Conservation (phyloP, 2,329 filamentous ascomycete genomes). For the Didymella pinodella region DNA sequence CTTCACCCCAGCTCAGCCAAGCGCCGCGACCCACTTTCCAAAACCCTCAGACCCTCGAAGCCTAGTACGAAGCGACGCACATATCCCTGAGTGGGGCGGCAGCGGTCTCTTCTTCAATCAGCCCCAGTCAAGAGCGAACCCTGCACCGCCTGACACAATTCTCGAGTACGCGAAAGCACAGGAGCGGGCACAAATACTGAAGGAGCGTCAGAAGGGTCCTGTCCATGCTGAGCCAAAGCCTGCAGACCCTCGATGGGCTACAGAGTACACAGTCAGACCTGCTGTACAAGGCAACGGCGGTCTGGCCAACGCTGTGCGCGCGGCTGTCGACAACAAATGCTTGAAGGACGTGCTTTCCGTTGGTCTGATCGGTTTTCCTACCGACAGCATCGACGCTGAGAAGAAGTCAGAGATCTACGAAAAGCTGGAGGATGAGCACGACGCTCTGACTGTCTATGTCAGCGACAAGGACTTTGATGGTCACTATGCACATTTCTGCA, state of each 20-base stretch:
- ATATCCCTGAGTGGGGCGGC: slow-evolving; percentile 78
- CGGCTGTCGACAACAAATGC: slow-evolving; percentile 73
- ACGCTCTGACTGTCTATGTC: slow-evolving; percentile 84
- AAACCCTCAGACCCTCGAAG: slow-evolving; percentile 58
- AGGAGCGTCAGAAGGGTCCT: slow-evolving; percentile 32
- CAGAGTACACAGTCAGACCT: slow-evolving; percentile 81
- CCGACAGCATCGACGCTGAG: slow-evolving; percentile 78
- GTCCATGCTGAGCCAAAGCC: slow-evolving; percentile 34
- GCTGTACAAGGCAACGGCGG: slow-evolving; percentile 94
- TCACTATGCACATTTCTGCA: slow-evolving; percentile 96
- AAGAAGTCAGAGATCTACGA: slow-evolving; percentile 86
- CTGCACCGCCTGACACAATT: slow-evolving; percentile 77
- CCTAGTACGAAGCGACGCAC: slow-evolving; percentile 75
- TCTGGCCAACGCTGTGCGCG: slow-evolving; percentile 84
- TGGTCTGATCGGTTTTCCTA: slow-evolving; percentile 92
- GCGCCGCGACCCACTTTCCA: slow-evolving; percentile 62
- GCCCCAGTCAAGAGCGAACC: slow-evolving; percentile 76
- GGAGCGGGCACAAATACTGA: slow-evolving; percentile 45
- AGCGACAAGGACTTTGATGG: slow-evolving; percentile 93
- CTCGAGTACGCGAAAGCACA: slow-evolving; percentile 69
- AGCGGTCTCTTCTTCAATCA: slow-evolving; percentile 72
- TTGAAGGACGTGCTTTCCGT: slow-evolving; percentile 85
- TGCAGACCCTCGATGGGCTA: slow-evolving; percentile 64
- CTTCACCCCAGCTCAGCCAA: slow-evolving; percentile 55
- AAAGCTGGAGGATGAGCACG: slow-evolving; percentile 78